phyloP scores from a whole-genome alignment of 352 stramenopile genomes.

The Peronosclerospora sorghi region DNA sequence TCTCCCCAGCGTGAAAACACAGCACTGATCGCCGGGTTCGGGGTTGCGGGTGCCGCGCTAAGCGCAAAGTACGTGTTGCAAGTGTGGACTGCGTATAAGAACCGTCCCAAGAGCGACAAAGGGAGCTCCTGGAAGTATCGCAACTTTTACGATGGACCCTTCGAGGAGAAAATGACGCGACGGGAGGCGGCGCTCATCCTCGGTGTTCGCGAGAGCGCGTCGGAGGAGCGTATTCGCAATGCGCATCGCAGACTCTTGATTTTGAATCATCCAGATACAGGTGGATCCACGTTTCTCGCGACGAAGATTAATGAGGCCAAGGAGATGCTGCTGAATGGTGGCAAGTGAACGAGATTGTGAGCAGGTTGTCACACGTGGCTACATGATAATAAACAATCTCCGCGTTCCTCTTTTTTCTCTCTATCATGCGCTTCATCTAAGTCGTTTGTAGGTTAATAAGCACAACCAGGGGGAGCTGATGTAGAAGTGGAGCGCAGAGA shows the following conservation, averaged over 20 bases:
- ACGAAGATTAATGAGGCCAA: conserved; percentile 99
- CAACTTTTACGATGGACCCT: conserved; percentile 93
- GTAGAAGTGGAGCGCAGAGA: conserved; percentile 2
- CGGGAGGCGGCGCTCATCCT: conserved; percentile 98
- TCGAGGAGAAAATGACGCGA: conserved; percentile 98
- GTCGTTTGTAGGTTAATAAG: too few species aligned
- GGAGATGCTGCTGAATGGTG: conserved; percentile 86
- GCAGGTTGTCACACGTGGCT: too few species aligned
- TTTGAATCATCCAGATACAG: conserved; percentile 98
- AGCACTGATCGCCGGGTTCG: conserved; percentile 50
- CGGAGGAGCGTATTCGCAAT: conserved; percentile 93
- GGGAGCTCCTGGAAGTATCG: conserved; percentile 62
- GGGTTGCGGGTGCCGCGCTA: conserved; percentile 57
- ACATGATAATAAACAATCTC: too few species aligned
- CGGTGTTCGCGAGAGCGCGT: conserved; percentile 93
- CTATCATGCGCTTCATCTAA: too few species aligned
- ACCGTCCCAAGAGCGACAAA: conserved; percentile 51
- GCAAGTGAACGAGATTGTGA: conserved; percentile 24
- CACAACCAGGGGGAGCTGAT: not conserved
- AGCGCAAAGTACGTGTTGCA: conserved; percentile 72
- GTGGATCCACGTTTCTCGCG: conserved; percentile 96
- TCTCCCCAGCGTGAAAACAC: conserved; percentile 51
- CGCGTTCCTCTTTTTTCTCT: too few species aligned
- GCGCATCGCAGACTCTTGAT: conserved; percentile 97
- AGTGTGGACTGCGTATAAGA: conserved; percentile 70